Base-by-base conservation (phyloP, 495 filamentous ascomycete genomes). In the Penicillium goetzii region DNA sequence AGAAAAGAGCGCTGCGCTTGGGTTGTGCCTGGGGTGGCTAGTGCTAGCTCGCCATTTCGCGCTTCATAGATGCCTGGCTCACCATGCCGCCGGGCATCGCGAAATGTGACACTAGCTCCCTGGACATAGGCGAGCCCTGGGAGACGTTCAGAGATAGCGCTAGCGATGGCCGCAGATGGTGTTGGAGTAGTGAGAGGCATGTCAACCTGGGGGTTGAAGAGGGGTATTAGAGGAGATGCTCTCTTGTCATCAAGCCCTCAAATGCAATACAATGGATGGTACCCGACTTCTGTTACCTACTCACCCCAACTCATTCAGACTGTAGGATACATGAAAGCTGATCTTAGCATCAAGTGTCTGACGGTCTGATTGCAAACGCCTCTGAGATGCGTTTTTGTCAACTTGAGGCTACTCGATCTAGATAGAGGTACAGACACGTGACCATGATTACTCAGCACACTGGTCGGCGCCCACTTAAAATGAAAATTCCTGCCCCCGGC, bases 391-490 rank as follows among this genome's bases (percentile, higher is more conserved):
- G n/a, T n/a, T n/a, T n/a, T 49, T 49, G 23, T 49, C 4, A 10
- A 28, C 47, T 28, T 10, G 3, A 17, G 15, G 25, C 47, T 12
- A 9, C 21, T 25, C 5, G 25, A 28, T 30, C 23, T 50, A 51
- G 55, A 53, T 30, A 41, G 0, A 55, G 8, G 9, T n/a, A 4
- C 55, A 54, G 9, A 2, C 43, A 47, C 51, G 57, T 59, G 57
- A 64, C 21, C 17, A 4, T 34, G 57, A 30, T 66, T 60, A 71
- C 60, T 71, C 56, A 73, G 33, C 65, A 43, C 12, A 8, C 21
- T n/a, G 5, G 17, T 30, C 25, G 1, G 34, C 17, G 25, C 12
- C 38, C 67, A 62, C 50, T 62, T 62, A 43, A 62, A 67, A 62
- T 17, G 41, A 61, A 65, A 70, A 60, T 64, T 74, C 54, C 34